Evolutionary conservation across 805 yeast species (phyloP).

Genomic region (Candida morakotiae): DNA sequence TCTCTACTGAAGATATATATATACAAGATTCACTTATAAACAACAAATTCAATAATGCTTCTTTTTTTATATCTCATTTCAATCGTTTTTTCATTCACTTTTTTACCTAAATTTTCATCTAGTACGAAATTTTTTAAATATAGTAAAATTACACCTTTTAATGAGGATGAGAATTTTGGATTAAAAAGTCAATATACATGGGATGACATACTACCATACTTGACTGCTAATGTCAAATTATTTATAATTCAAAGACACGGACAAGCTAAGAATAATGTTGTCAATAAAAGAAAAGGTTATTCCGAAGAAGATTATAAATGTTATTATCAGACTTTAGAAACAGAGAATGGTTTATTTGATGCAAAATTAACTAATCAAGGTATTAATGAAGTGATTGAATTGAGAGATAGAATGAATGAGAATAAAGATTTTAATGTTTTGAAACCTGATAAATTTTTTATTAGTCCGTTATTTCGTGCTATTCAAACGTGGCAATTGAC

Average conservation of each 20-base stretch:
- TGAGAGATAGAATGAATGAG: constrained; percentile 38
- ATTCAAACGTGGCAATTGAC: constrained; percentile 50
- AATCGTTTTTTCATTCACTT: neutral
- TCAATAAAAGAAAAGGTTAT: constrained; percentile 43
- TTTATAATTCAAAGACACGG: constrained; percentile 60
- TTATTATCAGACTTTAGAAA: constrained; percentile 37
- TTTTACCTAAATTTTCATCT: constrained; percentile 1
- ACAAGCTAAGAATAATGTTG: constrained; percentile 58
- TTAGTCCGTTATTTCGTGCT: constrained; percentile 59
- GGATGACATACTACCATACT: neutral
- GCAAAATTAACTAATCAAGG: constrained; percentile 54
- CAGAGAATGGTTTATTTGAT: constrained; percentile 54
- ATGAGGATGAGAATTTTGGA: neutral
- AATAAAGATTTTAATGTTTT: constrained; percentile 50
- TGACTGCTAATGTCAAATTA: constrained; percentile 24
- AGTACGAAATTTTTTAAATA: constrained; percentile 2
- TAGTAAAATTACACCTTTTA: neutral
- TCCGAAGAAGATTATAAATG: constrained; percentile 42
- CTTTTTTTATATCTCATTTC: no score
- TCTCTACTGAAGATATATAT: no score
- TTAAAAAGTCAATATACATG: neutral
- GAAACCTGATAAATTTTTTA: constrained; percentile 47
- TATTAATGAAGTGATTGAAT: constrained; percentile 41
- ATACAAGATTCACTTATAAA: no score
- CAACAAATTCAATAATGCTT: no score